Evolutionary conservation across 345 rosid genomes (phyloP), one percentile per base, ranked within the genome.

Genomic region (Boechera retrofracta): DNA sequence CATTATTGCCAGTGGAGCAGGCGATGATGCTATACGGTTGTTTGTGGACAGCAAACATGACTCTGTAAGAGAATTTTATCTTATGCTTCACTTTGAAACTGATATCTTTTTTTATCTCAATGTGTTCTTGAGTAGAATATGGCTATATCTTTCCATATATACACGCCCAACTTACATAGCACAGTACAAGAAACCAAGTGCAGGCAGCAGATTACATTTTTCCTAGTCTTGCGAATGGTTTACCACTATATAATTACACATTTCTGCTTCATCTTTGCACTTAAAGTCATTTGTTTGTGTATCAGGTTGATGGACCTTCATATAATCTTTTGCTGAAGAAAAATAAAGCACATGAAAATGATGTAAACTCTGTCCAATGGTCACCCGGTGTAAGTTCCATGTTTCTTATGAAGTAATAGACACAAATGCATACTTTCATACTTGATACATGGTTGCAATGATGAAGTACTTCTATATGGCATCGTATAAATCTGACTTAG

Each of bases 261-360:
- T 21, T 51, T 42, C 21, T 15, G 39, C 45, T 64, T 48, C 48
- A 33, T 41, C 44, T 41, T 67, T 54, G 16, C 38, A 54, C 13
- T 21, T 18, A 32, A 74, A 36, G 29, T 35, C 61, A 32, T 47
- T 63, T 61, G 33, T 26, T 55, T 76, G 57, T 70, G 64, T 69
- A 42, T 29, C 86, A 94, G 98, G 87, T 82, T 82, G 86, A 80
- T 78, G 89, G 76, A 76, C 82, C 91, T 80, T 88, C 94, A n/a
- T 86, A 83, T 71, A 84, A 76, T 73, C 77, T 90, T 73, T 68
- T 89, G 64, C 77, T 87, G 79, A 92, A 84, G 83, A 88, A 85
- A 87, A 89, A 94, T 62, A 94, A 92, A 83, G 98, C 94, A 39
- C 98, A 92, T 78, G 90, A 89, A 38, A 88, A 88, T 93, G 99